Evolutionary conservation across 2,329 filamentous ascomycete genomes (phyloP).

Genomic region (Stagonosporopsis chrysanthemi): DNA sequence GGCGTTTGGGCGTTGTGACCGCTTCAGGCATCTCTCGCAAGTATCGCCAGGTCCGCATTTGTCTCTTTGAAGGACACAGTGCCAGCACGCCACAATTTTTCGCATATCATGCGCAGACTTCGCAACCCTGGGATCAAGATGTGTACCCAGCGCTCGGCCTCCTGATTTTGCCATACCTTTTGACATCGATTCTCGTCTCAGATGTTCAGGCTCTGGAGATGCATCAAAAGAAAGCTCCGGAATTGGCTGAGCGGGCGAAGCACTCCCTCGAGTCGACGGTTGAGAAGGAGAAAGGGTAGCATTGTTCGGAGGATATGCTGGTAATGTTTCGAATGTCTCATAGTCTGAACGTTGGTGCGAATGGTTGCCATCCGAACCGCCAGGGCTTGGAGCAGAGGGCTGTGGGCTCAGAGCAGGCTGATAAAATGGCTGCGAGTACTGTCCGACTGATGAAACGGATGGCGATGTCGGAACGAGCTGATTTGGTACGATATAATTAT

Average conservation of each 20-base stretch:
- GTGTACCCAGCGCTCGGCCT: conserved; percentile 50
- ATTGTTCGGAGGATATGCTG: background rate
- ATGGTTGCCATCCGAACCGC: conserved; percentile 40
- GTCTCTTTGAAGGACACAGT: conserved; percentile 58
- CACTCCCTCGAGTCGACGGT: conserved; percentile 13
- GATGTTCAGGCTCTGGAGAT: conserved; percentile 39
- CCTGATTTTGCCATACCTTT: conserved; percentile 45
- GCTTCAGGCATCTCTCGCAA: conserved; percentile 52
- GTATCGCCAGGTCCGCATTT: conserved; percentile 52
- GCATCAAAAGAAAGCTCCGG: conserved; percentile 31
- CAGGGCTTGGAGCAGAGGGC: conserved; percentile 37
- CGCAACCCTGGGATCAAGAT: conserved; percentile 46
- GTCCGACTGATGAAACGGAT: conserved; percentile 31
- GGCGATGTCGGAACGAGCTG: conserved; percentile 32
- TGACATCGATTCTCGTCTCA: conserved; percentile 22
- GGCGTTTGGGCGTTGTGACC: conserved; percentile 48
- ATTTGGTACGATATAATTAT: conserved; percentile 31
- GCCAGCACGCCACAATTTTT: conserved; percentile 57
- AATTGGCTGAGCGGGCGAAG: conserved; percentile 19
- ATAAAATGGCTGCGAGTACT: conserved; percentile 28
- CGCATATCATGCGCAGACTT: conserved; percentile 56
- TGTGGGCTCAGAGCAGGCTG: conserved; percentile 36
- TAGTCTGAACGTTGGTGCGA: conserved; percentile 38
- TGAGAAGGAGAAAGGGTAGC: conserved; percentile 1
- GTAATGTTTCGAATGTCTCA: conserved; percentile 31